Conservation (phyloP, 164 flowering plant species). For the Stephania cephalantha region DNA sequence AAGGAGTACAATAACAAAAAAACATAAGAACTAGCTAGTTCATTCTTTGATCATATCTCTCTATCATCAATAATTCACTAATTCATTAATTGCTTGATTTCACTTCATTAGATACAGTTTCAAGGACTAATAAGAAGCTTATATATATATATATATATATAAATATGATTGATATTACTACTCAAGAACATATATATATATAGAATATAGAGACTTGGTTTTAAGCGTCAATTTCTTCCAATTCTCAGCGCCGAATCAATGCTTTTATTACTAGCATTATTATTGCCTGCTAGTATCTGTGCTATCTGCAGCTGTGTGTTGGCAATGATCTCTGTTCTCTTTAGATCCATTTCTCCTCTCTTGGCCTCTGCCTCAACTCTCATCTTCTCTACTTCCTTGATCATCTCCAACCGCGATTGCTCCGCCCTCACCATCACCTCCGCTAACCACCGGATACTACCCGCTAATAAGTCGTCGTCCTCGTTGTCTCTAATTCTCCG, state of each 20-base stretch:
- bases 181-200: neutral
- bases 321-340: constrained; percentile 77
- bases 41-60: neutral
- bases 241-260: constrained; percentile 56
- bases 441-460: constrained; percentile 76
- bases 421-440: constrained; percentile 68
- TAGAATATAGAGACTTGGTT: neutral
- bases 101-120: neutral
- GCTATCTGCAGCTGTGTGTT: constrained; percentile 86
- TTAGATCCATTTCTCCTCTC: constrained; percentile 78
- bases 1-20: too few relatives aligned
- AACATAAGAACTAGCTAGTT: neutral
- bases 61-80: neutral
- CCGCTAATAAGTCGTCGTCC: constrained; percentile 46
- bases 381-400: constrained; percentile 78
- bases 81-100: too few relatives aligned
- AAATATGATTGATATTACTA: too few relatives aligned
- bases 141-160: too few relatives aligned
- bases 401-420: constrained; percentile 66
- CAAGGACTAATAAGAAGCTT: neutral
- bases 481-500: constrained; percentile 23
- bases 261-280: constrained; percentile 18
- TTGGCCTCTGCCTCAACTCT: constrained; percentile 74
- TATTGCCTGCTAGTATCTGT: constrained; percentile 21
- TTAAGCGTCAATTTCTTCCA: constrained; percentile 43